These are phyloP conservation scores for Pseudogymnoascus verrucosus DNA, from an alignment of 2,329 filamentous ascomycete genomes.

Conservation along the genomic window DNA sequence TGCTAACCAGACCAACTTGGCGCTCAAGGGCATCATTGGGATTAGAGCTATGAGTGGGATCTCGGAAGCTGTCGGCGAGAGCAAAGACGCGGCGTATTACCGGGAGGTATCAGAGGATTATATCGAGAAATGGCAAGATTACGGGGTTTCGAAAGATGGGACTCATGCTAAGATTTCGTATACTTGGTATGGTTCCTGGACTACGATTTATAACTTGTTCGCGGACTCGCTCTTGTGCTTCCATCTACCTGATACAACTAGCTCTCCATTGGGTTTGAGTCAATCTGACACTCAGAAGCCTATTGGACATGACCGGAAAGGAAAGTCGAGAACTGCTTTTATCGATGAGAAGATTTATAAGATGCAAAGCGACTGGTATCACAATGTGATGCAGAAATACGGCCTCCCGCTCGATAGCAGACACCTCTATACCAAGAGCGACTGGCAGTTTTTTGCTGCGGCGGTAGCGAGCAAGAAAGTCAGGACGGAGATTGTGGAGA, in stretches of 20 bases:
- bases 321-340: constrained; percentile 41
- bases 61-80: constrained; percentile 47
- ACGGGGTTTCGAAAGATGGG: constrained; percentile 56
- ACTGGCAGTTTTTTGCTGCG: constrained; percentile 87
- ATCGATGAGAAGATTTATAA: constrained; percentile 70
- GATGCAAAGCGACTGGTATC: constrained; percentile 75
- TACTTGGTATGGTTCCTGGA: constrained; percentile 68
- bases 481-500: constrained; percentile 62
- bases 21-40: constrained; percentile 70
- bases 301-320: constrained; percentile 19
- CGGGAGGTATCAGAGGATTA: constrained; percentile 54
- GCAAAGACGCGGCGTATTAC: constrained; percentile 50
- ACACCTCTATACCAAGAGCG: constrained; percentile 78
- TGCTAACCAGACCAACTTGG: constrained; percentile 61
- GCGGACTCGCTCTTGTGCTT: constrained; percentile 71
- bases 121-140: constrained; percentile 57
- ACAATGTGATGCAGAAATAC: constrained; percentile 69
- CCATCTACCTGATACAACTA: constrained; percentile 37
- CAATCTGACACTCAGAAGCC: constrained; percentile 22
- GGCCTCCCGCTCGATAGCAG: constrained; percentile 75
- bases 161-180: constrained; percentile 64
- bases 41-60: constrained; percentile 70
- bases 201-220: constrained; percentile 64
- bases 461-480: constrained; percentile 64
- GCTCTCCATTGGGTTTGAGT: background rate